Conservation (phyloP, 2,329 filamentous ascomycete species). For the Lasiodiplodia gonubiensis region DNA sequence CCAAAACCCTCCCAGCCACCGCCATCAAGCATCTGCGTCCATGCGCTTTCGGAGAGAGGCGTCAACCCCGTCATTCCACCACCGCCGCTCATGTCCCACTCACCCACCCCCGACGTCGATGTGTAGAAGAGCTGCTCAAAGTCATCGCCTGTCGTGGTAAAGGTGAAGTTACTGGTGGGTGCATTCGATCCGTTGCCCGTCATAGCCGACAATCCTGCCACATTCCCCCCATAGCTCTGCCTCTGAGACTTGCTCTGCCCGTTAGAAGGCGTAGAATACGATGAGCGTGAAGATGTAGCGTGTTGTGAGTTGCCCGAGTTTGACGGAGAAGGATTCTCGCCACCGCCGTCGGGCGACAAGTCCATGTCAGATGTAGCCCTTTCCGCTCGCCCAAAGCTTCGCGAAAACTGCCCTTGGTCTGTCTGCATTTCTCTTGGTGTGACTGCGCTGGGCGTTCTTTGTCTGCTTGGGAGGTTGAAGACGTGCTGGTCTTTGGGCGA, state of each 20-base stretch:
- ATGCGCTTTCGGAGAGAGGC: constrained; percentile 42
- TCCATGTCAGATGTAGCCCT: constrained; percentile 44
- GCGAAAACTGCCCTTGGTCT: not conserved
- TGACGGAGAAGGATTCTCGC: constrained; percentile 42
- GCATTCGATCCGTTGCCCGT: constrained; percentile 24
- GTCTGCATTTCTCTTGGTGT: not conserved
- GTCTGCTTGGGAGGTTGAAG: constrained; percentile 24
- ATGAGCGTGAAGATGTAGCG: constrained; percentile 44
- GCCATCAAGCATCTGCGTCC: constrained; percentile 41
- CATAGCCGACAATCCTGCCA: constrained; percentile 30
- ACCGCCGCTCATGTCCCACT: constrained; percentile 38
- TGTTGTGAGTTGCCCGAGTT: constrained; percentile 39
- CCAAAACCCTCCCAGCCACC: constrained; percentile 25
- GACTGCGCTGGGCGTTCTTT: constrained; percentile 14
- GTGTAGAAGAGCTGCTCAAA: constrained; percentile 31
- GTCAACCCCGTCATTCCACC: constrained; percentile 37
- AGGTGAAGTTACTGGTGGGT: constrained; percentile 21
- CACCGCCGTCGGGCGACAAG: constrained; percentile 37
- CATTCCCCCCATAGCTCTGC: constrained; percentile 31
- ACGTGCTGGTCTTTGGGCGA: not conserved
- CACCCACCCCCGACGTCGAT: constrained; percentile 11
- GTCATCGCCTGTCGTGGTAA: constrained; percentile 37
- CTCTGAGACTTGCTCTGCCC: constrained; percentile 30
- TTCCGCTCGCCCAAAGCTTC: not conserved
- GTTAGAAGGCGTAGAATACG: constrained; percentile 41